Percentiles rank a stretch among this genome's conserved stretches.
These are phyloP conservation scores for Ploettnerulaceae sp. DNA, from an alignment of 2,329 filamentous ascomycete species.

Conservation along the genomic window DNA sequence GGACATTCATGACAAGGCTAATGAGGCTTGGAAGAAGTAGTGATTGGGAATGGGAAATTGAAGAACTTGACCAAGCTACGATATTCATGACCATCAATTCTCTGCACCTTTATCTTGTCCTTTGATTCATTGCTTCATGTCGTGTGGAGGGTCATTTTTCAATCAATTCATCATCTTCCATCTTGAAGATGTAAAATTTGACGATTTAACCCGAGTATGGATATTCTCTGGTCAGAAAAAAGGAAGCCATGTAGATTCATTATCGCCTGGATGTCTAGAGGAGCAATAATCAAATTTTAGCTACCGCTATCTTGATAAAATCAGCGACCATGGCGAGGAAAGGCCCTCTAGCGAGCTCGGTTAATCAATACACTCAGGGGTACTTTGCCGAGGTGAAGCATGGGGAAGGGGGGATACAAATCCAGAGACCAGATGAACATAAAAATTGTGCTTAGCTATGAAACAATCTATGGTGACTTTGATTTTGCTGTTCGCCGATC, in stretches of 20 bases:
- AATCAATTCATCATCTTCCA: no score
- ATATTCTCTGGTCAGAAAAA: not conserved
- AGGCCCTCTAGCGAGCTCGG: not conserved
- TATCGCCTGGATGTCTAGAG: no score
- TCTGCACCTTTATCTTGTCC: no score
- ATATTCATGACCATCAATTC: not conserved
- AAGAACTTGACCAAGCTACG: not conserved
- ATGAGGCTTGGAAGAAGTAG: constrained; percentile 1
- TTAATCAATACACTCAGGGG: not conserved
- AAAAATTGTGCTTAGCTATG: no score
- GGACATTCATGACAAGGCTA: not conserved
- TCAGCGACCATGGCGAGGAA: not conserved
- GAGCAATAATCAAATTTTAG: not conserved
- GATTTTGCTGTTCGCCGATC: no score
- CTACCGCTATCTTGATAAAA: not conserved
- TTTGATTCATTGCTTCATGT: no score
- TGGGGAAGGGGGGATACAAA: no score
- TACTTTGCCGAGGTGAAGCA: not conserved
- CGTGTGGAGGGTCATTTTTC: no score
- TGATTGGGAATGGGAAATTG: not conserved
- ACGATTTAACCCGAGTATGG: not conserved
- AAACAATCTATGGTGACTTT: no score
- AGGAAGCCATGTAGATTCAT: not conserved
- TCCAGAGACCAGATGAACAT: no score
- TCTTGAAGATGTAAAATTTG: no score